Conservation (phyloP, 2,329 filamentous ascomycete genomes). For the Fulvia fulva region DNA sequence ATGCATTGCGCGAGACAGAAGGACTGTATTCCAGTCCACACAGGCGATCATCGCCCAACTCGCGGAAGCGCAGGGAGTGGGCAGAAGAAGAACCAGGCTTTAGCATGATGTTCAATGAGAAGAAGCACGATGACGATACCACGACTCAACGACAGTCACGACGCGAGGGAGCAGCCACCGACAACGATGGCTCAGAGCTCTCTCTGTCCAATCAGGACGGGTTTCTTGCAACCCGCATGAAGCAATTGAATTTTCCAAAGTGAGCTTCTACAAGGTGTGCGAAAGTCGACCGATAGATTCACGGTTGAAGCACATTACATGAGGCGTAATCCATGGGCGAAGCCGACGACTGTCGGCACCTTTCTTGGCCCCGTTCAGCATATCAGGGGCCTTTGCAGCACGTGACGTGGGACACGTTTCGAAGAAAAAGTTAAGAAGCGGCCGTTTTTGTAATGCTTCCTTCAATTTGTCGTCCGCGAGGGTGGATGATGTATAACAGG, state of each 20-base stretch:
- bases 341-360: background rate
- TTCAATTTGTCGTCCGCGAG: slow-evolving; percentile 10
- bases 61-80: background rate
- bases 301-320: slow-evolving; percentile 1
- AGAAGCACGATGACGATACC: slow-evolving; percentile 16
- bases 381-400: slow-evolving; percentile 15
- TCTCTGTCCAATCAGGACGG: slow-evolving; percentile 9
- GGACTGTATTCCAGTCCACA: slow-evolving; percentile 45
- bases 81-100: slow-evolving; percentile 33
- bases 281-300: background rate
- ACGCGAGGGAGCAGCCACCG: slow-evolving; percentile 25
- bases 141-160: slow-evolving; percentile 20
- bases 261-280: slow-evolving; percentile 4
- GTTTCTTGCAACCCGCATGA: slow-evolving; percentile 16
- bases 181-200: slow-evolving; percentile 26
- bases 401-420: slow-evolving; percentile 11
- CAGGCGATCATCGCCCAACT: slow-evolving; percentile 13
- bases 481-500: slow-evolving; percentile 22
- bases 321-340: background rate
- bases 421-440: slow-evolving; percentile 12
- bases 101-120: slow-evolving; percentile 32
- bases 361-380: slow-evolving; percentile 12
- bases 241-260: slow-evolving; percentile 16
- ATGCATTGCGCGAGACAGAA: slow-evolving; percentile 45
- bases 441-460: slow-evolving; percentile 6